Evolutionary conservation across 768 basidiomycete genomes (phyloP), one percentile per base, ranked within the genome.

Genomic region (Suillus bovinus): DNA sequence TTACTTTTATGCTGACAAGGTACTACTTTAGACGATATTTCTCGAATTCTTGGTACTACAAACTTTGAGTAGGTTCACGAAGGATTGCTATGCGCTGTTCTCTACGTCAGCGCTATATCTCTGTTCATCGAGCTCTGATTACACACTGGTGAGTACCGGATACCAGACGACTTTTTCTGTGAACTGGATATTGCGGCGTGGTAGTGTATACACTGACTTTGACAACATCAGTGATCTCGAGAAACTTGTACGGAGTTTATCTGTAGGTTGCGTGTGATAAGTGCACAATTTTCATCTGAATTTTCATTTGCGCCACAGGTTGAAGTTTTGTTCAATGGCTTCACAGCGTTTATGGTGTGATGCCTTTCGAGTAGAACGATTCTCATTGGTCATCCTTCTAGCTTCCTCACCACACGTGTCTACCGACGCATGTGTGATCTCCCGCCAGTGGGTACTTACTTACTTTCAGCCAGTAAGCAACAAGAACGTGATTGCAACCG

Each of bases 81-180:
- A 9, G 17, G 16, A 47, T 58, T 24, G 3, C 20, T 36, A 36
- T 24, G 41, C 61, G n/a, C 39, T 24, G 7, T 11, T 22, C 31
- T 20, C 14, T 54, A 85, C 82, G 84, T 84, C 42, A 74, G 71
- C 29, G 73, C 78, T 22, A 82, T 84, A 13, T 79, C 83, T 76
- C 2, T 76, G 8, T 83, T 80, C 82, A 85, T 65, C 83, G 84
- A 68, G 75, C 71, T 5, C 71, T 84, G 39, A 84, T 85, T 64
- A 77, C 80, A 3, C 82, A 84, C 63, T 13, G 72, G 83, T 82
- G 67, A 29, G 71, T 58, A 4, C 36, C 20, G 20, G 46, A 34
- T 34, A 16, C n/a, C 22, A 34, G 33, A 14, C n/a, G n/a, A 22
- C n/a, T 54, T 20, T 54, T 13, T 34, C 5, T 31, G 33, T 11